Conservation (phyloP, 495 filamentous ascomycete species). For the Hypoxylon fuscum region DNA sequence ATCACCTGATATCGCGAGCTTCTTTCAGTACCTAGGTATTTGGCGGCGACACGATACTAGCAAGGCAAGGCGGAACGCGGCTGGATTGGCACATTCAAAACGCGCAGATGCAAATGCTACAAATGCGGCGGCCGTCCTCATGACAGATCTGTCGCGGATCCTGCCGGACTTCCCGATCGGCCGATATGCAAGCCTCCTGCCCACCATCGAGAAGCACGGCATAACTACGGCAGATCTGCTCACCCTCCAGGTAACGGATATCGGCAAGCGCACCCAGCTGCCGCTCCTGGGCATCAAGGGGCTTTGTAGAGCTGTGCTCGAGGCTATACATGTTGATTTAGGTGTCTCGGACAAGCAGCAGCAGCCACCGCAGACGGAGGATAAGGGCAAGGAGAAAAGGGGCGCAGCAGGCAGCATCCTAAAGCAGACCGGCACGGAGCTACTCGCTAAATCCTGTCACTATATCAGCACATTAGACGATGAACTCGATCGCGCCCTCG, state of each 20-base stretch:
- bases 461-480: slow-evolving; percentile 84
- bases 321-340: slow-evolving; percentile 71
- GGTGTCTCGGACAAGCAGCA: slow-evolving; percentile 51
- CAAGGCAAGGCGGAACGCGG: no score
- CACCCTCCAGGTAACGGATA: slow-evolving; percentile 80
- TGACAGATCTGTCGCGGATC: slow-evolving; percentile 89
- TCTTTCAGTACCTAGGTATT: no score
- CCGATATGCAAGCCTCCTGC: slow-evolving; percentile 76
- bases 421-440: slow-evolving; percentile 51
- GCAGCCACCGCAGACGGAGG: slow-evolving; percentile 16
- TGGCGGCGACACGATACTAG: no score
- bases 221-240: slow-evolving; percentile 87
- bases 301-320: slow-evolving; percentile 69
- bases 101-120: no score
- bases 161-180: slow-evolving; percentile 79
- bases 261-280: slow-evolving; percentile 86
- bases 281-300: slow-evolving; percentile 81
- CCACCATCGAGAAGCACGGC: slow-evolving; percentile 76
- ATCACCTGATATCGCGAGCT: slow-evolving; percentile 38
- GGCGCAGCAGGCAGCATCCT: slow-evolving; percentile 11
- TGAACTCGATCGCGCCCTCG: slow-evolving; percentile 74
- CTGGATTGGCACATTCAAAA: no score
- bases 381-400: neutral
- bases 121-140: slow-evolving; percentile 47
- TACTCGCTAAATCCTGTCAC: slow-evolving; percentile 56